phyloP scores from a whole-genome alignment of 345 rosid species.

The Cardamine chenopodiifolia region DNA sequence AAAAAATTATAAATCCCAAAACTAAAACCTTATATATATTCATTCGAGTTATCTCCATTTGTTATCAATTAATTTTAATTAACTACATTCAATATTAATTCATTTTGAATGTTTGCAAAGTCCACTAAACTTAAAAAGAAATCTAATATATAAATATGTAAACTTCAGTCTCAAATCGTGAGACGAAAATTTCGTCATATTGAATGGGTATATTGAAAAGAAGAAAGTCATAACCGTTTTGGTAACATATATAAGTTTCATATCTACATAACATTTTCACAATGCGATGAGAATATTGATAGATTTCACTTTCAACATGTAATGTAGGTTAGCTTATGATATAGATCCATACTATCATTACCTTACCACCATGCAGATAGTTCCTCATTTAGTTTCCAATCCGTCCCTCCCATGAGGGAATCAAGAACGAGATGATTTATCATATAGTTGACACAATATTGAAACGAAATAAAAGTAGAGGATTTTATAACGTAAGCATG shows the following conservation, averaged over 20 bases:
- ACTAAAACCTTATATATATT: background rate
- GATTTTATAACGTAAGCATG: slow-evolving; percentile 37
- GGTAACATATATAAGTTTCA: too few species aligned
- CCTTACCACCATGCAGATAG: background rate
- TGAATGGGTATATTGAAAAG: too few species aligned
- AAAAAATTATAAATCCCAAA: too few species aligned
- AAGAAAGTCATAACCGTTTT: too few species aligned
- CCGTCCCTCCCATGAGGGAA: slow-evolving; percentile 34
- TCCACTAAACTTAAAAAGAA: background rate
- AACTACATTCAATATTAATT: background rate
- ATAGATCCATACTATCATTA: background rate
- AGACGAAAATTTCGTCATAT: background rate
- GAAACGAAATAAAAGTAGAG: background rate
- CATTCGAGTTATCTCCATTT: background rate
- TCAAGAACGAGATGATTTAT: slow-evolving; percentile 19
- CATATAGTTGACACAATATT: slow-evolving; percentile 12
- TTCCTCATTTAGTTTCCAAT: background rate
- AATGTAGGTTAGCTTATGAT: background rate
- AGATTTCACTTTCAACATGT: background rate
- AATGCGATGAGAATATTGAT: too few species aligned
- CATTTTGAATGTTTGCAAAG: background rate
- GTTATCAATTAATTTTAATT: background rate
- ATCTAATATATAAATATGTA: background rate
- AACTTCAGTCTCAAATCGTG: background rate
- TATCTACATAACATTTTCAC: too few species aligned